A percentile compares a stretch with the other conserved stretches of the same genome.
Conservation (phyloP, 768 basidiomycete species). For the Termitomyces sp. region DNA sequence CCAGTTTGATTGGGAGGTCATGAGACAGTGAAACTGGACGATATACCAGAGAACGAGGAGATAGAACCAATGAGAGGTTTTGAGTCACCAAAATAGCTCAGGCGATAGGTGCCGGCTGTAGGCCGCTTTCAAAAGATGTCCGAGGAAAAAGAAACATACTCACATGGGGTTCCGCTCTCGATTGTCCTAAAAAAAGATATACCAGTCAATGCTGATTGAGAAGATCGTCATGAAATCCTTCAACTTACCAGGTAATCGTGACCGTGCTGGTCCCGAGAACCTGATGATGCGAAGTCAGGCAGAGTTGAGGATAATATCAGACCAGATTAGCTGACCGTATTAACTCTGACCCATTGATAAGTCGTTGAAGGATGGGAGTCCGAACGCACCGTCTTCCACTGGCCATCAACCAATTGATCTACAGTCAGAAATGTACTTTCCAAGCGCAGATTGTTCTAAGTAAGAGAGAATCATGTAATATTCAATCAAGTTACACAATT, state of each 20-base stretch:
- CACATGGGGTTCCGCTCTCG: slow-evolving; percentile 53
- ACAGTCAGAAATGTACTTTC: slow-evolving; percentile 70
- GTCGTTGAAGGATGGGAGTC: slow-evolving; percentile 79
- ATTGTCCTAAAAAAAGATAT: slow-evolving; percentile 43
- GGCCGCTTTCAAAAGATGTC: background rate
- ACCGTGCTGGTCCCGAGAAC: slow-evolving; percentile 59
- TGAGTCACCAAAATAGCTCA: slow-evolving; percentile 71
- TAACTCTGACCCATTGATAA: slow-evolving; percentile 59
- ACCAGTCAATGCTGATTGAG: background rate
- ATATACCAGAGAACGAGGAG: slow-evolving; percentile 54
- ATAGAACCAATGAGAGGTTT: slow-evolving; percentile 64
- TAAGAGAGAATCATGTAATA: slow-evolving; percentile 1
- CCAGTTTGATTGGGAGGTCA: slow-evolving; percentile 18
- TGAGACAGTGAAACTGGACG: slow-evolving; percentile 55
- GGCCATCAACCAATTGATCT: slow-evolving; percentile 41
- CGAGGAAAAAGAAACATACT: slow-evolving; percentile 13
- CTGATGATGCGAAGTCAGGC: slow-evolving; percentile 21
- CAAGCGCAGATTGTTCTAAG: slow-evolving; percentile 69
- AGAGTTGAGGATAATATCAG: background rate
- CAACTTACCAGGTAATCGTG: slow-evolving; percentile 55
- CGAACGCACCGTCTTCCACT: slow-evolving; percentile 55
- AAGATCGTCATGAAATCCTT: background rate
- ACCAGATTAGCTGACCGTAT: slow-evolving; percentile 31
- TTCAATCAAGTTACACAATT: background rate
- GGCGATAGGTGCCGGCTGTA: slow-evolving; percentile 63